Percentiles rank a stretch among this genome's conserved stretches.
These are phyloP conservation scores for Fusarium marasasianum DNA, from an alignment of 2,329 filamentous ascomycete genomes.

Conservation along the genomic window DNA sequence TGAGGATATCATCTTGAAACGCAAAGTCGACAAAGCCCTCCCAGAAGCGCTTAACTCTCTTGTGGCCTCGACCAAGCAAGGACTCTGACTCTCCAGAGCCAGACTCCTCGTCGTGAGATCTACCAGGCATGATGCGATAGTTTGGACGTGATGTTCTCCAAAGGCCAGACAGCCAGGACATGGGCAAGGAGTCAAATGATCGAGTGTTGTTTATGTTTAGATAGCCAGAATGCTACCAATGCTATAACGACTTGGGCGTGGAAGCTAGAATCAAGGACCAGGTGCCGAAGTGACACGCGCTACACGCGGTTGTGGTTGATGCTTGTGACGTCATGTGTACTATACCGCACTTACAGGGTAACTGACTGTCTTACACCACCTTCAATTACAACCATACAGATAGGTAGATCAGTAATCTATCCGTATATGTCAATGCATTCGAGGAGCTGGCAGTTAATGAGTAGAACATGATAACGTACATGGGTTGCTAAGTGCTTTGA, in stretches of 20 bases:
- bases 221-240: neutral
- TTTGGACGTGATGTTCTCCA: constrained; percentile 20
- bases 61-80: constrained; percentile 58
- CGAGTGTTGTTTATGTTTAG: neutral
- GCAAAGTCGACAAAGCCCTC: constrained; percentile 77
- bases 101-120: constrained; percentile 50
- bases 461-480: neutral
- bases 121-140: constrained; percentile 41
- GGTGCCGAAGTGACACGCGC: constrained; percentile 8
- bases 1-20: constrained; percentile 77
- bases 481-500: neutral
- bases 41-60: constrained; percentile 62
- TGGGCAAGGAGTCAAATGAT: neutral
- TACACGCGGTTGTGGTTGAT: constrained; percentile 10
- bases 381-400: neutral
- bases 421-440: neutral
- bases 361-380: neutral
- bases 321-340: constrained; percentile 14
- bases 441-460: neutral
- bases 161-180: constrained; percentile 26
- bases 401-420: neutral
- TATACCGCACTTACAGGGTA: neutral
- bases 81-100: constrained; percentile 46
- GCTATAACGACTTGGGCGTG: neutral
- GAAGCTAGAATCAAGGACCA: constrained; percentile 7